Percentiles rank a stretch among this genome's conserved stretches.
Evolutionary conservation across 2,329 filamentous ascomycete genomes (phyloP).

Genomic region (Metarhizium robertsii): DNA sequence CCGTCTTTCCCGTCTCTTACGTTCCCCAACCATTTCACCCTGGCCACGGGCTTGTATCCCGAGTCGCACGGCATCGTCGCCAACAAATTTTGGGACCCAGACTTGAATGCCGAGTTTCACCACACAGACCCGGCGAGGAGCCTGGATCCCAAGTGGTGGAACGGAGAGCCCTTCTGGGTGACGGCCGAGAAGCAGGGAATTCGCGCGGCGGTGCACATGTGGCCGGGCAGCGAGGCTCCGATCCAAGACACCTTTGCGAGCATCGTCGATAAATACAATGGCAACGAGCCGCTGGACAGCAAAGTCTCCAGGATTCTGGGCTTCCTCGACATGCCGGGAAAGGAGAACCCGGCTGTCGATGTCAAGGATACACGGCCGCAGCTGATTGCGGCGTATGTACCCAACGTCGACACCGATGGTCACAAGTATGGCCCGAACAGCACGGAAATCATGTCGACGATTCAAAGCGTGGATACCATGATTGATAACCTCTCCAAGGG

Average conservation of each 20-base stretch:
- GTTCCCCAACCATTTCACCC: conserved; percentile 91
- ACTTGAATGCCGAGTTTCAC: conserved; percentile 68
- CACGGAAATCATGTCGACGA: conserved; percentile 76
- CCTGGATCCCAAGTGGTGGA: conserved; percentile 88
- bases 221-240: conserved; percentile 90
- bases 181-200: conserved; percentile 79
- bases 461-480: conserved; percentile 74
- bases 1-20: conserved; percentile 95
- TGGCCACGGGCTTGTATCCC: conserved; percentile 85
- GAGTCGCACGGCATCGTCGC: conserved; percentile 89
- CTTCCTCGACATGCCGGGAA: conserved; percentile 76
- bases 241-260: conserved; percentile 66
- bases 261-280: conserved; percentile 79
- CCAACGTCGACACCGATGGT: conserved; percentile 79
- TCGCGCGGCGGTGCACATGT: conserved; percentile 87
- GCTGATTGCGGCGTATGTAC: conserved; percentile 89
- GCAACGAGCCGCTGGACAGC: conserved; percentile 58
- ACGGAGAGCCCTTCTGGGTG: conserved; percentile 86
- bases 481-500: conserved; percentile 67
- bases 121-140: conserved; percentile 72
- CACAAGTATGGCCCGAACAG: conserved; percentile 90
- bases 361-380: conserved; percentile 61
- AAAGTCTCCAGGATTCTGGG: conserved; percentile 75
- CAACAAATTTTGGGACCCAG: conserved; percentile 89
- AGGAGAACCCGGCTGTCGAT: conserved; percentile 44